phyloP scores from a whole-genome alignment of 1,284 basidiomycete genomes.

The Mycena citricolor region DNA sequence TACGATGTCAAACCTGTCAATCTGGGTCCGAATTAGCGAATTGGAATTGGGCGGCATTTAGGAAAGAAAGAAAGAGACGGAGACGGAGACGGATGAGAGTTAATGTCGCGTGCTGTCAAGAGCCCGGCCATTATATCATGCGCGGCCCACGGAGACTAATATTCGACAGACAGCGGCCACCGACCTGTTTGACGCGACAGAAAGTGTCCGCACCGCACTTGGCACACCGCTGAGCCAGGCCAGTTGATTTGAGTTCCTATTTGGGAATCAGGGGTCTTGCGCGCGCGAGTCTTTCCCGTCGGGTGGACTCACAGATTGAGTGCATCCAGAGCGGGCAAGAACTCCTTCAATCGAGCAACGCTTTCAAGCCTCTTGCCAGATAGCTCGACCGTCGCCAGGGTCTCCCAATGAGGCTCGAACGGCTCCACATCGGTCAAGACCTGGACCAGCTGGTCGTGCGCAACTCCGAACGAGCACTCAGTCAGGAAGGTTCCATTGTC shows the following conservation, averaged over 20 bases:
- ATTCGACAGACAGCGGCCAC: constrained; percentile 21
- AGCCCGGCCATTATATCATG: too few relatives aligned
- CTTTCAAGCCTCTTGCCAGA: constrained; percentile 82
- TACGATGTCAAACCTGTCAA: constrained; percentile 89
- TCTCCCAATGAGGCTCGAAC: constrained; percentile 94
- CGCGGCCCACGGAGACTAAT: too few relatives aligned
- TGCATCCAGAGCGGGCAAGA: constrained; percentile 82
- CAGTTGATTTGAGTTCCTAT: constrained; percentile 79
- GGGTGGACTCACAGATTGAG: constrained; percentile 69
- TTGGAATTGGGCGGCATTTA: too few relatives aligned
- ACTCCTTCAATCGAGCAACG: constrained; percentile 90
- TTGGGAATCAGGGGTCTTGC: constrained; percentile 15
- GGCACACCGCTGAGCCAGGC: constrained; percentile 89
- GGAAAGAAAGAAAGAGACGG: too few relatives aligned
- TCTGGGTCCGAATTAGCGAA: too few relatives aligned
- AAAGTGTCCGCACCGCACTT: constrained; percentile 73
- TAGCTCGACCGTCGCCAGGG: constrained; percentile 75
- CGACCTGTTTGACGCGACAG: constrained; percentile 76
- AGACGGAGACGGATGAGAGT: too few relatives aligned
- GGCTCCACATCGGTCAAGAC: constrained; percentile 95
- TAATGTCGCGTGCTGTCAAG: too few relatives aligned
- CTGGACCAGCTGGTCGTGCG: constrained; percentile 87
- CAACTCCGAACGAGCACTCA: constrained; percentile 92
- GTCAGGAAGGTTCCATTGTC: constrained; percentile 83
- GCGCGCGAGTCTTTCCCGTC: constrained; percentile 19